Conservation (phyloP, 2,329 filamentous ascomycete species). For the Botrytis byssoidea region DNA sequence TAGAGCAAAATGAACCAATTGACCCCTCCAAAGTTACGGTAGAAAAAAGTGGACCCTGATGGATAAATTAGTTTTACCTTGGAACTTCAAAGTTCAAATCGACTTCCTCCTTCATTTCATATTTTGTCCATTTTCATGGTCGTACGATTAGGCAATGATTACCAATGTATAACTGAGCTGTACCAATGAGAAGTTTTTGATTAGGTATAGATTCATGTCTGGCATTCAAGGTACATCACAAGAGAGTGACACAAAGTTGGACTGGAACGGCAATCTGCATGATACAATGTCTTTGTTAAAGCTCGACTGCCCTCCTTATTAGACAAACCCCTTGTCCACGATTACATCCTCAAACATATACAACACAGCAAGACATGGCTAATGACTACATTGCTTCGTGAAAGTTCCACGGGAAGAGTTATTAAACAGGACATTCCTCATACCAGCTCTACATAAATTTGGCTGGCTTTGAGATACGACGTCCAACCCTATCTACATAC, state of each 20-base stretch:
- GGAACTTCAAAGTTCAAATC: background rate
- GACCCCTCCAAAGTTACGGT: constrained; percentile 6
- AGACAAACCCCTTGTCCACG: constrained; percentile 10
- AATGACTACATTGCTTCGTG: background rate
- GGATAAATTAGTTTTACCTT: background rate
- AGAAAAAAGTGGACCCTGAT: background rate
- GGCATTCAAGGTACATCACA: background rate
- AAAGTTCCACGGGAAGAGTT: background rate
- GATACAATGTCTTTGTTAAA: constrained; percentile 24
- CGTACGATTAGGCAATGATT: background rate
- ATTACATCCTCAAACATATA: background rate
- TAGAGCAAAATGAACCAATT: background rate
- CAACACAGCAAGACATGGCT: background rate
- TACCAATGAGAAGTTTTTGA: background rate
- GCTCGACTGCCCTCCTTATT: background rate
- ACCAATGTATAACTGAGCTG: background rate
- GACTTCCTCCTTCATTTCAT: constrained; percentile 1
- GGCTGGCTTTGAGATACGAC: background rate
- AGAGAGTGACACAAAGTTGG: background rate
- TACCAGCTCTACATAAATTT: background rate
- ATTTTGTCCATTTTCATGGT: background rate
- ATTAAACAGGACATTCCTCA: background rate
- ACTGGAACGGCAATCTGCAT: constrained; percentile 23
- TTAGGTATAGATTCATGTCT: background rate
- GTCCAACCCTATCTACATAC: constrained; percentile 15